Percentiles rank a stretch among this genome's conserved stretches.
Evolutionary conservation across 129 eudicot genomes (phyloP).

Genomic region (Chrysanthemum makinoi): DNA sequence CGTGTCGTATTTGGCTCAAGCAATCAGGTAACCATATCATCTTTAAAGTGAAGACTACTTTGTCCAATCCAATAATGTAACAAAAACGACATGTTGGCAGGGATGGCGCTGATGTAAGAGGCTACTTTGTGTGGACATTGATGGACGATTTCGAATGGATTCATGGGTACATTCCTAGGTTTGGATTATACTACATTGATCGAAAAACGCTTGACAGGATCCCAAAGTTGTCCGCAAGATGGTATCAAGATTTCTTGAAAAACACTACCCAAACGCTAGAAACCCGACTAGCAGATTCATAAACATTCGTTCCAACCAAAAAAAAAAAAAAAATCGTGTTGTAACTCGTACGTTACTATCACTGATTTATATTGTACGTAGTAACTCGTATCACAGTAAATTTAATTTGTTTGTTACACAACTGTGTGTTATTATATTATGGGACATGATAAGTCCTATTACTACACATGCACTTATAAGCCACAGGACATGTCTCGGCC

Average conservation of each 20-base stretch:
- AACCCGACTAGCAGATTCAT: neutral
- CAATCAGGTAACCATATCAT: slow-evolving; percentile 55
- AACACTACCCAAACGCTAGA: slow-evolving; percentile 22
- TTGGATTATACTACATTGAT: slow-evolving; percentile 59
- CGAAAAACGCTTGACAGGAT: slow-evolving; percentile 41
- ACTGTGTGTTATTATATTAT: neutral
- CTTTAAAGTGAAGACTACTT: neutral
- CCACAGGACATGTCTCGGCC: slow-evolving; percentile 39
- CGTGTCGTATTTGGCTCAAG: slow-evolving; percentile 50
- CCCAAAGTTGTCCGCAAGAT: slow-evolving; percentile 62
- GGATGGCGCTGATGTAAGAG: slow-evolving; percentile 82
- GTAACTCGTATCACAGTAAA: slow-evolving; percentile 10
- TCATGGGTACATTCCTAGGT: slow-evolving; percentile 42
- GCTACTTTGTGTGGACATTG: slow-evolving; percentile 75
- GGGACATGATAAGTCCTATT: slow-evolving; percentile 81
- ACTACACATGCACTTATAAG: slow-evolving; percentile 40
- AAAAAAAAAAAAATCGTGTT: neutral
- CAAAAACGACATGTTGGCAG: slow-evolving; percentile 24
- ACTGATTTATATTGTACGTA: neutral
- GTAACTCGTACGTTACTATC: neutral
- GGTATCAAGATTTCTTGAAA: slow-evolving; percentile 60
- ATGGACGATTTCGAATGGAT: slow-evolving; percentile 80
- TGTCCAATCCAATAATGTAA: slow-evolving; percentile 1
- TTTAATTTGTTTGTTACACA: too few relatives aligned
- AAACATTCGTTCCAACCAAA: neutral